Evolutionary conservation across 768 basidiomycete genomes (phyloP).

Genomic region (Mycena chlorophos): DNA sequence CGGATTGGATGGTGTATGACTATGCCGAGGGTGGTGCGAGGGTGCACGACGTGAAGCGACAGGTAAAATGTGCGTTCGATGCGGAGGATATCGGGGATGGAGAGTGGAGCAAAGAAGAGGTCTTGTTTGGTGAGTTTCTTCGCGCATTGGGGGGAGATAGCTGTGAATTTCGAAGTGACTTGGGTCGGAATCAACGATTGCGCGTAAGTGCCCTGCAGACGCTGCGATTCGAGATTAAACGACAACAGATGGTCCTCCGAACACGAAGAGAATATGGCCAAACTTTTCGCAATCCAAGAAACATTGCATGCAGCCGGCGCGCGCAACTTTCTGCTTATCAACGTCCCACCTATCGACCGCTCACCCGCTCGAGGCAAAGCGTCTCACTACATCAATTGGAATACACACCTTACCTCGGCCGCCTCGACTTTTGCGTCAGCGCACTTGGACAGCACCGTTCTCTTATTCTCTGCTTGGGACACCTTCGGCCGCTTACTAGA

Average conservation of each 20-base stretch:
- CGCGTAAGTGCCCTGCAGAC: constrained; percentile 27
- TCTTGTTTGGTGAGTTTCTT: constrained; percentile 34
- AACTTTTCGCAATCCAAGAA: constrained; percentile 38
- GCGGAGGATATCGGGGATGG: constrained; percentile 24
- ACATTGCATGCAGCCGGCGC: constrained; percentile 35
- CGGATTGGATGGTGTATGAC: constrained; percentile 38
- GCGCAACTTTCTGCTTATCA: constrained; percentile 42
- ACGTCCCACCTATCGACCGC: constrained; percentile 41
- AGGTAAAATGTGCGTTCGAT: constrained; percentile 34
- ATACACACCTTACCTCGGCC: constrained; percentile 28
- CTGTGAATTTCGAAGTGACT: constrained; percentile 31
- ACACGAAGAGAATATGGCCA: constrained; percentile 21
- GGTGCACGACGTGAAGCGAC: constrained; percentile 32
- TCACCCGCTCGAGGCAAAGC: constrained; percentile 26
- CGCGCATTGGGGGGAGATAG: not conserved
- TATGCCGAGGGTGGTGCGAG: constrained; percentile 43
- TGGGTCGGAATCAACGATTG: constrained; percentile 53
- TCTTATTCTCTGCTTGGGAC: constrained; percentile 42
- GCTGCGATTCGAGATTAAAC: not conserved
- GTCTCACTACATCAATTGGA: constrained; percentile 35
- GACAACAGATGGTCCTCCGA: constrained; percentile 6
- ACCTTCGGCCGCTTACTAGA: constrained; percentile 40
- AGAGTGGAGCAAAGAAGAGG: constrained; percentile 30
- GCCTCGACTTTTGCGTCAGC: constrained; percentile 28
- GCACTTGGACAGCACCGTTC: constrained; percentile 35